phyloP scores from a whole-genome alignment of 768 basidiomycete genomes.

The Sutorius australiensis region DNA sequence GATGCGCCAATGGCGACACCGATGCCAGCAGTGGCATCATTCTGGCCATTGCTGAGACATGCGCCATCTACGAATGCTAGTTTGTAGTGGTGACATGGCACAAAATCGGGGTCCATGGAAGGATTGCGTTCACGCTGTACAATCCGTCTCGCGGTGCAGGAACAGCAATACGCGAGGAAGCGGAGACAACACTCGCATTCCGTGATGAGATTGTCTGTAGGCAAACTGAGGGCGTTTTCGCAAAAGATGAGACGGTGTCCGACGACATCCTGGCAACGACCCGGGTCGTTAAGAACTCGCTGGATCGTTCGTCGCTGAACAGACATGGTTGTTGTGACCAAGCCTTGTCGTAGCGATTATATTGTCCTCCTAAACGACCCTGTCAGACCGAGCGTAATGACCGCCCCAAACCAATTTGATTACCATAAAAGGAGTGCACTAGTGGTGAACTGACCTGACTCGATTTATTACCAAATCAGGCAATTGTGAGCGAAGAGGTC shows the following conservation, averaged over 20 bases:
- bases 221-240: background rate
- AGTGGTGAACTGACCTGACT: constrained; percentile 15
- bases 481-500: background rate
- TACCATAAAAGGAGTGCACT: constrained; percentile 17
- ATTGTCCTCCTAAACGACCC: background rate
- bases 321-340: background rate
- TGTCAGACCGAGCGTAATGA: background rate
- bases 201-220: background rate
- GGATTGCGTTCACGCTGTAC: background rate
- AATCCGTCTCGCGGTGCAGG: background rate
- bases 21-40: constrained; percentile 26
- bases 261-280: background rate
- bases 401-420: background rate
- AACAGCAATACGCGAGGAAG: background rate
- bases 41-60: background rate
- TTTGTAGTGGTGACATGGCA: constrained; percentile 16
- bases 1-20: constrained; percentile 19
- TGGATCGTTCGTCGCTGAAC: background rate
- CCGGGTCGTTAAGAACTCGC: background rate
- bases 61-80: background rate
- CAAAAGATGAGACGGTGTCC: background rate
- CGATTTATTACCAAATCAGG: constrained; percentile 15
- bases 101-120: background rate
- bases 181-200: background rate
- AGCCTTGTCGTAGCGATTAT: background rate